These are phyloP conservation scores for Solanum hybrid DNA, from an alignment of 305 asterid species.

Conservation along the genomic window DNA sequence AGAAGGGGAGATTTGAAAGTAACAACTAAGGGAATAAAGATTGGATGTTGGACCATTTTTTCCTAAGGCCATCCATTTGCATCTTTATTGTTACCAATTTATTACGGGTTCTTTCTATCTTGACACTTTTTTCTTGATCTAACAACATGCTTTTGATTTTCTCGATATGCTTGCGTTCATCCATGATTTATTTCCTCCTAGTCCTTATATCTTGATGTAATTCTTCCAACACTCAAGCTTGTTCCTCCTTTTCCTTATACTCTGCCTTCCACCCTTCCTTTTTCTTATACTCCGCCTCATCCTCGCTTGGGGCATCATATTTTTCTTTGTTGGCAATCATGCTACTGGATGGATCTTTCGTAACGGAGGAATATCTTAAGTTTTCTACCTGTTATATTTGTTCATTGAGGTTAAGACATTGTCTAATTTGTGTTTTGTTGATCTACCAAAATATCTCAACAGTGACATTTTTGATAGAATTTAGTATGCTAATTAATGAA, in stretches of 20 bases:
- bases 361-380: not conserved
- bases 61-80: not conserved
- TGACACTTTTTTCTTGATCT: not conserved
- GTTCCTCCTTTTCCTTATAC: not conserved
- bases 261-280: not conserved
- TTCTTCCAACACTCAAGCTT: not conserved
- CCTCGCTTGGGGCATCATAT: not conserved
- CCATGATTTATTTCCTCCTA: not conserved
- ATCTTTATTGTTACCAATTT: too few species aligned
- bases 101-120: too few species aligned
- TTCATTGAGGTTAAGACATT: too few species aligned
- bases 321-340: too few species aligned
- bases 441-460: too few species aligned
- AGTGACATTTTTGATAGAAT: too few species aligned
- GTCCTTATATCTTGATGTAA: not conserved
- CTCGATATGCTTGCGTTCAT: not conserved
- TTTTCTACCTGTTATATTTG: too few species aligned
- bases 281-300: not conserved
- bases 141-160: not conserved
- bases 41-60: not conserved
- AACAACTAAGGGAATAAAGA: not conserved
- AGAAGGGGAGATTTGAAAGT: not conserved
- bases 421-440: too few species aligned
- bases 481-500: too few species aligned
- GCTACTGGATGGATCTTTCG: not conserved